phyloP scores from a whole-genome alignment of 495 filamentous ascomycete genomes.

The Aspergillus nidulans region DNA sequence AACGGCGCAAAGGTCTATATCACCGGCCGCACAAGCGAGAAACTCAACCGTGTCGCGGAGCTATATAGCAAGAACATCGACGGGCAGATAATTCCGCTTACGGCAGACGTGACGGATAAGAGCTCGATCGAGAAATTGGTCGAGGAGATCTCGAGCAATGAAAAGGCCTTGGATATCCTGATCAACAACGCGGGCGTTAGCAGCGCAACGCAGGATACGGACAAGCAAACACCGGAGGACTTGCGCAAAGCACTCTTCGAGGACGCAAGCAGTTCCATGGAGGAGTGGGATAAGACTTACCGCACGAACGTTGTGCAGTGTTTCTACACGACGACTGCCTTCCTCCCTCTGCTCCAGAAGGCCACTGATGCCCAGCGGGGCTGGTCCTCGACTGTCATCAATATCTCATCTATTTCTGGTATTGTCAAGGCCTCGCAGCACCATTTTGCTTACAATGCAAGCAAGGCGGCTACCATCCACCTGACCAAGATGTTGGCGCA shows the following conservation, averaged over 20 bases:
- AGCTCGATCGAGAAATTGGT: constrained; percentile 40
- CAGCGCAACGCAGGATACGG: constrained; percentile 26
- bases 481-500: constrained; percentile 52
- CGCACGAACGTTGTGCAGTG: constrained; percentile 26
- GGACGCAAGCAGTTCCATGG: constrained; percentile 6
- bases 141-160: constrained; percentile 39
- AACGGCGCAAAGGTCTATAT: constrained; percentile 61
- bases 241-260: constrained; percentile 58
- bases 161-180: constrained; percentile 46
- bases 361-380: constrained; percentile 42
- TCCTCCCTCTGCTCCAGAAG: neutral
- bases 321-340: constrained; percentile 1
- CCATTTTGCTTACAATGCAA: constrained; percentile 51
- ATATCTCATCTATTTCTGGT: constrained; percentile 54
- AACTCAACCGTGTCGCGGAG: constrained; percentile 49
- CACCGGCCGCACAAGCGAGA: constrained; percentile 51
- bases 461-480: constrained; percentile 50
- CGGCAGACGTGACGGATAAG: constrained; percentile 48
- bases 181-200: constrained; percentile 56
- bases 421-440: constrained; percentile 46
- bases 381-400: constrained; percentile 54
- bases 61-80: constrained; percentile 40
- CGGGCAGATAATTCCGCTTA: constrained; percentile 55
- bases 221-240: constrained; percentile 38
- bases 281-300: constrained; percentile 14